Base-by-base conservation (phyloP, 139 green algal genomes). In the Chlamydomonas sp. region DNA sequence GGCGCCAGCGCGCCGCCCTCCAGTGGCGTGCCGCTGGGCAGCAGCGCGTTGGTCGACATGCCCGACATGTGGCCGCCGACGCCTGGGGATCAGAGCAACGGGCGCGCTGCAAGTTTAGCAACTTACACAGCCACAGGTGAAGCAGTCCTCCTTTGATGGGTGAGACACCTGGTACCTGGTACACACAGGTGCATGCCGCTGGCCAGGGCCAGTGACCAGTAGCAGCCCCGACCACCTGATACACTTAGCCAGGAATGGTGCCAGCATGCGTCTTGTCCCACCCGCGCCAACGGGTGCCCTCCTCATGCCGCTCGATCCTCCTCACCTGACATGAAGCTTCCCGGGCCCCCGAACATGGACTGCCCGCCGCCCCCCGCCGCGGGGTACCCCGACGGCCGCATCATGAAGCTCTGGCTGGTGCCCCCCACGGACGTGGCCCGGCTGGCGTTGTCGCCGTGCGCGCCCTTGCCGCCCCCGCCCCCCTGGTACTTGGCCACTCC, bases 321-420 rank as follows among this genome's bases (percentile, higher is more conserved):
- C 78, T 9, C 49, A 88, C 83, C 49, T 68, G 83, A 88, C 74
- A 88, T 88, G 75, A 69, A 88, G 73, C 74, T 82, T 4, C 73
- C 57, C 18, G 6, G 59, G 15, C 49, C 72, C 4, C 63, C 63
- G 5, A 74, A 73, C 60, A 86, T 63, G 71, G 64, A 84, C n/a
- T 63, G 5, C 69, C 5, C 14, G 14, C 15, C 69, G 69, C 74
- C 74, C 31, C 10, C 66, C 66, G 66, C 66, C 66, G 10, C 66
- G 66, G 49, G 7, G 74, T 79, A 79, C 31, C 17, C n/a, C 59
- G 77, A 57, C 15, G 59, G 68, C 18, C 71, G 59, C 66, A 58
- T 68, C 58, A 86, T 83, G 62, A 14, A 71, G 66, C 58, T 57
- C 78, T 83, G 78, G 78, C 78, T 73, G 62, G 60, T 61, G 74